Conservation (phyloP, 2,329 filamentous ascomycete species). For the Fusarium sp. region DNA sequence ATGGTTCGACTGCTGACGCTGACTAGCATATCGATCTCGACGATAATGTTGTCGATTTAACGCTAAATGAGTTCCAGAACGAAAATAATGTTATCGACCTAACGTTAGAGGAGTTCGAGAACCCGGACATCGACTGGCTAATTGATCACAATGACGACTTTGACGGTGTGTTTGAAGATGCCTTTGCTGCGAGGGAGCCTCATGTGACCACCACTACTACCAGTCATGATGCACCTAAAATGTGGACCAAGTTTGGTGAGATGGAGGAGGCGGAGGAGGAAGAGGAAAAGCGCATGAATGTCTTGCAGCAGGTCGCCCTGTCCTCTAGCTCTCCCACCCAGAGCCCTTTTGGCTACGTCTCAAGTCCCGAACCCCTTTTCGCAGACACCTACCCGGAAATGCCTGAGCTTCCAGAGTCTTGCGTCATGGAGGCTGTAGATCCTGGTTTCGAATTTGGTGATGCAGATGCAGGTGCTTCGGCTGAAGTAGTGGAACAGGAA, state of each 20-base stretch:
- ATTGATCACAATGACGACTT: not conserved
- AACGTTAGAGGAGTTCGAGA: not conserved
- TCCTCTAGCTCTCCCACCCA: constrained; percentile 4
- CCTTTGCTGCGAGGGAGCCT: constrained; percentile 9
- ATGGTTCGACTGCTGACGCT: not conserved
- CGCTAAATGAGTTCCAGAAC: not conserved
- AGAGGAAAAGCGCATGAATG: constrained; percentile 10
- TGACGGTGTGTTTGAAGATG: constrained; percentile 10
- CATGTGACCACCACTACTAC: not conserved
- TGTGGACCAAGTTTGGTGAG: constrained; percentile 34
- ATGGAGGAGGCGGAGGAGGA: not conserved
- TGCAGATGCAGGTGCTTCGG: not conserved
- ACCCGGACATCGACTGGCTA: constrained; percentile 1
- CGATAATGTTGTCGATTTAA: constrained; percentile 10
- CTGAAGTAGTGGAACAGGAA: not conserved
- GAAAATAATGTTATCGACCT: constrained; percentile 4
- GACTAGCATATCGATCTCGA: constrained; percentile 7
- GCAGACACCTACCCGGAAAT: constrained; percentile 11
- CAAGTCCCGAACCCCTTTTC: not conserved
- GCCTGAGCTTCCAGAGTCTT: not conserved
- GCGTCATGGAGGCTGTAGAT: not conserved
- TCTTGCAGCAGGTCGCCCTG: constrained; percentile 4
- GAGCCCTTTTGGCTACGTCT: not conserved
- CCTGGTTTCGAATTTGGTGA: not conserved
- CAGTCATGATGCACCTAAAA: not conserved